Percentiles rank a stretch among this genome's conserved stretches.
Evolutionary conservation across 2,329 filamentous ascomycete species (phyloP).

Genomic region (Beauveria sp.): DNA sequence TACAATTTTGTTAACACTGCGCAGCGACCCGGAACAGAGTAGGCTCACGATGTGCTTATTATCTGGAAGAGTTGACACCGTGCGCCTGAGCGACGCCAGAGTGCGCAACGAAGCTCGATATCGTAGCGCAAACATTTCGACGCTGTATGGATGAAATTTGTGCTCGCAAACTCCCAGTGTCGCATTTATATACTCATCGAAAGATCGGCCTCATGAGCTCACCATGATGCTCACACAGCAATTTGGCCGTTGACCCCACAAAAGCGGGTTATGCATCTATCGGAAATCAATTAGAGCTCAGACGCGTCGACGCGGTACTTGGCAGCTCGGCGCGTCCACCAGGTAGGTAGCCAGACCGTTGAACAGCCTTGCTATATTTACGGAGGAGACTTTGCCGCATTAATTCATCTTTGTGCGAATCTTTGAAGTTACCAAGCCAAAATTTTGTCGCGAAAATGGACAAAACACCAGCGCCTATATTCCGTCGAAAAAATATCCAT

Average conservation of each 20-base stretch:
- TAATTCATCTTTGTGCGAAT: neutral
- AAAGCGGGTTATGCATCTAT: constrained; percentile 20
- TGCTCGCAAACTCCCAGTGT: neutral
- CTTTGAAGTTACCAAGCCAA: neutral
- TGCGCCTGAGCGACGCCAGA: constrained; percentile 19
- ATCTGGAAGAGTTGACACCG: constrained; percentile 38
- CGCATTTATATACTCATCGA: neutral
- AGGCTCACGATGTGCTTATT: constrained; percentile 48
- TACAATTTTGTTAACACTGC: constrained; percentile 22
- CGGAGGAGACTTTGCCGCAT: neutral
- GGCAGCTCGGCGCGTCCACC: constrained; percentile 4
- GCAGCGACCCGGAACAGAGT: neutral
- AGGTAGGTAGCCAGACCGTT: neutral
- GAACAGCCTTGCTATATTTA: neutral
- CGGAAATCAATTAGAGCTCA: constrained; percentile 26
- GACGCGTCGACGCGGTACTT: constrained; percentile 28
- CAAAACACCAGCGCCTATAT: constrained; percentile 30
- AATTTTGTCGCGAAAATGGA: constrained; percentile 24
- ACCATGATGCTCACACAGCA: constrained; percentile 4
- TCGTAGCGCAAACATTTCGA: constrained; percentile 6
- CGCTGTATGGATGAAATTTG: neutral
- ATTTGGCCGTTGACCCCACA: neutral
- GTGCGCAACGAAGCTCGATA: neutral
- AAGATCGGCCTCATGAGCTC: neutral
- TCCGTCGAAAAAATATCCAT: constrained; percentile 26